Percentiles rank a stretch among this genome's conserved stretches.
These are phyloP conservation scores for Jamesozyma spencerorum DNA, from an alignment of 805 yeast genomes.

Conservation along the genomic window DNA sequence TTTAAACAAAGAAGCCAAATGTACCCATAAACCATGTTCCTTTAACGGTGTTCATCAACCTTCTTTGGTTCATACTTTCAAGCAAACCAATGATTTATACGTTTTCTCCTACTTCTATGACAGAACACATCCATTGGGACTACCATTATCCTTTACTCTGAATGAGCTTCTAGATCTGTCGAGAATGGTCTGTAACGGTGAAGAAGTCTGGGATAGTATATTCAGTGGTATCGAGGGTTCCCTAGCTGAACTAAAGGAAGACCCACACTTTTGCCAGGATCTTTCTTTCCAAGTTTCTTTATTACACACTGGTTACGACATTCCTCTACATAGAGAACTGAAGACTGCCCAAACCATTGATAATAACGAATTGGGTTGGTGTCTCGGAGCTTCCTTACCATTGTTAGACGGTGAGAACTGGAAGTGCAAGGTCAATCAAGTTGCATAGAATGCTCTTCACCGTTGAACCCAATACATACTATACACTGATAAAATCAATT, in stretches of 20 bases:
- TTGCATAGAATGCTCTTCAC: neutral
- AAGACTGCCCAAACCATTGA: constrained; percentile 86
- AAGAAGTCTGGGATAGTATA: constrained; percentile 58
- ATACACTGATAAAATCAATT: too few species aligned
- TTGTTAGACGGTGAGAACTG: constrained; percentile 64
- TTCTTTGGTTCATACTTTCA: constrained; percentile 69
- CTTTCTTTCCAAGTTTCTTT: constrained; percentile 82
- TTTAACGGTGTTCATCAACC: constrained; percentile 98
- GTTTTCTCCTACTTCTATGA: constrained; percentile 94
- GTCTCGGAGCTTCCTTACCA: constrained; percentile 94
- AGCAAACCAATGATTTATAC: constrained; percentile 63
- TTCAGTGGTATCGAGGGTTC: constrained; percentile 61
- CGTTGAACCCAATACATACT: neutral
- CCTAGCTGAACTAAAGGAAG: constrained; percentile 52
- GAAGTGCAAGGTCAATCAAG: constrained; percentile 41
- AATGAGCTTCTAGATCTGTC: constrained; percentile 78
- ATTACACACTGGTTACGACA: constrained; percentile 93
- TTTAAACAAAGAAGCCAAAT: constrained; percentile 72
- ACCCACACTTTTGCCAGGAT: constrained; percentile 93
- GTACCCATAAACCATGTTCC: constrained; percentile 76
- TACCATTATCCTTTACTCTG: constrained; percentile 84
- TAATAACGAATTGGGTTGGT: constrained; percentile 94
- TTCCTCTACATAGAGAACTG: constrained; percentile 81
- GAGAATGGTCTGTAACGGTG: constrained; percentile 77
- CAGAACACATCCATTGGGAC: constrained; percentile 85